These are phyloP conservation scores for Oidiodendron maius DNA, from an alignment of 495 filamentous ascomycete species.

Conservation along the genomic window DNA sequence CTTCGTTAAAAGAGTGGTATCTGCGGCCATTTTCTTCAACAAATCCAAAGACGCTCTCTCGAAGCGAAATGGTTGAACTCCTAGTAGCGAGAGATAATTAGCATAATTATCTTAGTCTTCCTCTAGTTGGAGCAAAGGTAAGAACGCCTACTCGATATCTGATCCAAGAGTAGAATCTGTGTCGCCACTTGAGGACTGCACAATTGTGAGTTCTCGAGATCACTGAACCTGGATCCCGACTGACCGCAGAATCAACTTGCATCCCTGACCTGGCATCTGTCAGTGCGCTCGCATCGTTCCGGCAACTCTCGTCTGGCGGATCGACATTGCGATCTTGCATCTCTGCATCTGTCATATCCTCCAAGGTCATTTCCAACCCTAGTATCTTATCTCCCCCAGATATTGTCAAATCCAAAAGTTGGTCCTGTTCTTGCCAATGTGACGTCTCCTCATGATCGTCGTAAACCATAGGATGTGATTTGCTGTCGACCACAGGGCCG, in stretches of 20 bases:
- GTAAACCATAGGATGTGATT: too few relatives aligned
- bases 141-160: not conserved
- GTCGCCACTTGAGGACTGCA: conserved; percentile 1
- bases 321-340: too few relatives aligned
- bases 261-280: not conserved
- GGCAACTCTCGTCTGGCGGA: too few relatives aligned
- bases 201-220: not conserved
- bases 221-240: not conserved
- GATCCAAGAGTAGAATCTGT: conserved; percentile 9
- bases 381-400: too few relatives aligned
- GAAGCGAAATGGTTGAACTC: conserved; percentile 3
- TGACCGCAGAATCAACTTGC: conserved; percentile 5
- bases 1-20: conserved; percentile 32
- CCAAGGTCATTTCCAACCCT: too few relatives aligned
- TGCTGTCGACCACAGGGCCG: too few relatives aligned
- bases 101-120: too few relatives aligned
- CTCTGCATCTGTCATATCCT: too few relatives aligned
- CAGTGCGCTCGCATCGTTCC: too few relatives aligned
- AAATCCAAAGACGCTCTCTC: conserved; percentile 20
- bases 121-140: too few relatives aligned
- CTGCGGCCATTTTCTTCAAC: conserved; percentile 29
- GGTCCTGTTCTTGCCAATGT: too few relatives aligned
- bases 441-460: not conserved
- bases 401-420: too few relatives aligned
- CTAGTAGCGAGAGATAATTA: not conserved